phyloP scores from a whole-genome alignment of 371 early-diverging fungal genomes.

The Dichotomocladium elegans region DNA sequence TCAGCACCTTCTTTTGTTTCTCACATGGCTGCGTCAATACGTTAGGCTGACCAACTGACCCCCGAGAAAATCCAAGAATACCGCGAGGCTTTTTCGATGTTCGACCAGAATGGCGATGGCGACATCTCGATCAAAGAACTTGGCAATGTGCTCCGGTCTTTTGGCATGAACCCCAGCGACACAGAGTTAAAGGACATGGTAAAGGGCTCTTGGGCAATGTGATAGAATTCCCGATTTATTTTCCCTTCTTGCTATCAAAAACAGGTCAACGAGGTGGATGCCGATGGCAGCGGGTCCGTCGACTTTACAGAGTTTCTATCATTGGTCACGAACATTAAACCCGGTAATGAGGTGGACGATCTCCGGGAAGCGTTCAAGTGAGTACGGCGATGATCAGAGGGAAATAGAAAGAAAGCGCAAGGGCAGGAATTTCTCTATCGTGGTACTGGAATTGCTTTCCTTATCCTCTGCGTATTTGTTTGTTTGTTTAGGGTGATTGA shows the following conservation, averaged over 20 bases:
- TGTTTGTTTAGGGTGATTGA: slow-evolving; percentile 59
- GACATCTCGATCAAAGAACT: slow-evolving; percentile 38
- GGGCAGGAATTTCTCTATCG: no score
- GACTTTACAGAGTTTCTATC: slow-evolving; percentile 91
- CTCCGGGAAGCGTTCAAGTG: slow-evolving; percentile 43
- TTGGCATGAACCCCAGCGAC: slow-evolving; percentile 73
- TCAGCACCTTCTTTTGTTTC: no score
- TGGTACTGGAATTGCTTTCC: no score
- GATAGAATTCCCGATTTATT: not conserved
- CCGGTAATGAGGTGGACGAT: slow-evolving; percentile 36
- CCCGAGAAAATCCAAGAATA: slow-evolving; percentile 46
- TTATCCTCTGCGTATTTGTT: no score
- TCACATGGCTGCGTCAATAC: no score
- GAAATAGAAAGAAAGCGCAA: not conserved
- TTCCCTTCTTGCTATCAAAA: not conserved
- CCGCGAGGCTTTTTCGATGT: slow-evolving; percentile 42
- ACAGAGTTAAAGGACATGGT: slow-evolving; percentile 74
- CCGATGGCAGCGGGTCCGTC: slow-evolving; percentile 89
- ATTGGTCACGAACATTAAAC: slow-evolving; percentile 69
- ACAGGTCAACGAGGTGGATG: slow-evolving; percentile 89
- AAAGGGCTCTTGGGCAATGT: not conserved
- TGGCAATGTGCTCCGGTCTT: slow-evolving; percentile 34
- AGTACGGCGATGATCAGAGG: not conserved
- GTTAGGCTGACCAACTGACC: slow-evolving; percentile 44
- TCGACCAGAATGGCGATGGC: slow-evolving; percentile 48